Evolutionary conservation across 306 rosid genomes (phyloP), one percentile per base, ranked within the genome.

Genomic region (Aeschynomene evenia): DNA sequence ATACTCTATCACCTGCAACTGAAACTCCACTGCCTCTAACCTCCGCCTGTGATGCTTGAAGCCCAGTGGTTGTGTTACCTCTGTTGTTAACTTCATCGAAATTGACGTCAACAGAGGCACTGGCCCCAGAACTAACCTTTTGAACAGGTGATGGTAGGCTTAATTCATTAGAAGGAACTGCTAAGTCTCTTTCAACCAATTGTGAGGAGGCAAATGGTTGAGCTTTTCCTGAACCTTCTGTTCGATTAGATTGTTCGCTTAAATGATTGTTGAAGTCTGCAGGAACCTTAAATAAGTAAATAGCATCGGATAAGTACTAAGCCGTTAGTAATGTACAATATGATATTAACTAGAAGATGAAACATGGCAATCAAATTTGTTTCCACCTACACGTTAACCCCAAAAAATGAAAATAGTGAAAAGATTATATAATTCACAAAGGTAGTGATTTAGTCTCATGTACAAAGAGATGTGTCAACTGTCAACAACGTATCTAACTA

Each of bases 231-330:
- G 75, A 82, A 68, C 83, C 85, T 71, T 81, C 89, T 77, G 74
- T 79, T 79, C 83, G 97, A 64, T 53, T 31, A 75, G 86, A 82
- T 59, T 78, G 82, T 46, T 88, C 89, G 71, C 23, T 74, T 70
- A 73, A 78, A 54, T 63, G 79, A 74, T 78, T 76, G 68, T 70
- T 83, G 80, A 81, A 71, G 81, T 89, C 95, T 75, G 87, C 70
- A 67, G 84, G 82, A 85, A 85, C 97, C 97, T 91, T 85, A 66
- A 87, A 87, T 62, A 83, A 81, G 78, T 37, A 52, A 75, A 80
- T 51, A 85, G 58, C 75, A 85, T 84, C 48, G 71, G 75, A 77
- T 54, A 84, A 85, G 79, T 51, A 78, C 71, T 52, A 53, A 15
- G 73, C 14, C 66, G 63, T 28, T 60, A 48, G 50, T 34, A 66